Base-by-base conservation (phyloP, 2,329 filamentous ascomycete species). In the Stagonosporopsis vannaccii region DNA sequence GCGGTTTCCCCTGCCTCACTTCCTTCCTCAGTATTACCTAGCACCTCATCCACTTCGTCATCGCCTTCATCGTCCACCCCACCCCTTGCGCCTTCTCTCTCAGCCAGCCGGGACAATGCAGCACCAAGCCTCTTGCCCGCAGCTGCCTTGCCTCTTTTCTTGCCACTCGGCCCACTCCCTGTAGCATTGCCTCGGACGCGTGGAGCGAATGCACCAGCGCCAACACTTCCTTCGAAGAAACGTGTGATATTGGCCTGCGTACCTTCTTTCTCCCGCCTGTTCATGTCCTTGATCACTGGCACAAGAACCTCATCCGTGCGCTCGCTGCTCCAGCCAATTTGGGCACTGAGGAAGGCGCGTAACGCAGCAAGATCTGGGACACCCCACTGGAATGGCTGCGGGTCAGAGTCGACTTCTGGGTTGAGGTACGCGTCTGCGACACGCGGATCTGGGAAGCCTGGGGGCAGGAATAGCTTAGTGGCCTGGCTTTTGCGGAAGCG, bases 201-300 rank as follows among this genome's bases (percentile, higher is more conserved):
- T 0, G 90, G 91, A 22, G 84, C 90, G 78, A 91, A 93, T 0
- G 84, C 85, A 0, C 90, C 90, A 0, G 83, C 83, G 0, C 90
- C 90, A 0, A 92, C 87, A 4, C 80, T 78, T 0, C 94, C 94
- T 12, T 87, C 85, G 73, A 98, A 97, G 75, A 88, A 99, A 22
- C 88, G 83, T n/a, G 95, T 99, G 63, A 99, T 97, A 66, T 99
- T 99, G 56, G 87, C 88, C 80, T 99, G 95, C 17, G 94, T 98
- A 6, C 95, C 95, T 78, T 98, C 95, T 25, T 87, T 83, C 62
- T 91, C 90, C 35, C 95, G 84, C 4, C 87, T 85, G 73, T 98
- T 98, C 90, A 99, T 96, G 70, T 99, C 95, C 53, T 88, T 85
- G 61, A 99, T 95, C 1, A 99, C 96, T 0, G 95, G 95, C 1